Evolutionary conservation across 1,284 basidiomycete species (phyloP).

Genomic region (Thecaphora thlaspeos): DNA sequence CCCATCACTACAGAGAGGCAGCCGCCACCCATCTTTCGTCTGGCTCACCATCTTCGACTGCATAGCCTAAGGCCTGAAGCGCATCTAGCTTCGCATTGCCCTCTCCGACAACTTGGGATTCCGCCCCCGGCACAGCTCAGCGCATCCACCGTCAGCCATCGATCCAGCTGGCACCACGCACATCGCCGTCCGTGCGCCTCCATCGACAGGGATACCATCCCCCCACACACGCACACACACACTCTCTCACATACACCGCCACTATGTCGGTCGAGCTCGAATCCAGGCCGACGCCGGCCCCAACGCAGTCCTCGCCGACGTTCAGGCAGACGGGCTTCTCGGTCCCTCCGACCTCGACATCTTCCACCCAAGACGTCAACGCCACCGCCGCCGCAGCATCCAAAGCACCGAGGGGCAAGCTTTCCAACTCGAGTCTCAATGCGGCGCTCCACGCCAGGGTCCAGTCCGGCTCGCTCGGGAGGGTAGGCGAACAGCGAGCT

Average conservation of each 20-base stretch:
- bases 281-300: constrained; percentile 19
- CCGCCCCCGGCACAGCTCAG: too few relatives aligned
- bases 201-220: too few relatives aligned
- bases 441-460: constrained; percentile 12
- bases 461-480: constrained; percentile 2
- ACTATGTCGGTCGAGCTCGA: constrained; percentile 38
- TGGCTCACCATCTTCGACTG: too few relatives aligned
- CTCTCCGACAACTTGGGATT: too few relatives aligned
- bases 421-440: constrained; percentile 33
- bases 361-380: constrained; percentile 26
- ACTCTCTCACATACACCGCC: background rate
- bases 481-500: background rate
- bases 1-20: too few relatives aligned
- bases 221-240: too few relatives aligned
- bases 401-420: constrained; percentile 21
- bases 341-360: constrained; percentile 27
- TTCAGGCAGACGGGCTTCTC: constrained; percentile 39
- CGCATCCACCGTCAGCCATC: too few relatives aligned
- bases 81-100: too few relatives aligned
- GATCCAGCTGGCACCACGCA: too few relatives aligned
- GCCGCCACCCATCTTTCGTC: too few relatives aligned
- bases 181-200: too few relatives aligned
- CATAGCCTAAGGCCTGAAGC: too few relatives aligned
- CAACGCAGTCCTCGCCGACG: constrained; percentile 34
- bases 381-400: constrained; percentile 12